Conservation (phyloP, 495 filamentous ascomycete species). For the Chaetomium cochliodes region DNA sequence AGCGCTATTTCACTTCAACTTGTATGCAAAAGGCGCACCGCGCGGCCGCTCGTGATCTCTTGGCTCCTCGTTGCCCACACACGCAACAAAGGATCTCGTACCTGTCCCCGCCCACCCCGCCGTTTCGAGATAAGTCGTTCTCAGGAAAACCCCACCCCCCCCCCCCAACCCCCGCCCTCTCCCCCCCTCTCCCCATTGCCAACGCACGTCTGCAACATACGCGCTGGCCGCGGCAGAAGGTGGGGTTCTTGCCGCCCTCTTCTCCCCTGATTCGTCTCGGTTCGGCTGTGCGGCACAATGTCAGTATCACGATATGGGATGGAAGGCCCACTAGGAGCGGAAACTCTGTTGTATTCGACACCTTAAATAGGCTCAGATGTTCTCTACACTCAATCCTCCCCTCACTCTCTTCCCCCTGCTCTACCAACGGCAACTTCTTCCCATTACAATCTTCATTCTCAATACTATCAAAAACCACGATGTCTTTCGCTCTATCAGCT, state of each 20-base stretch:
- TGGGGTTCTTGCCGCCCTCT: slow-evolving; percentile 9
- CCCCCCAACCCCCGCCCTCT: slow-evolving; percentile 6
- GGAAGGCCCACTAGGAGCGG: slow-evolving; percentile 1
- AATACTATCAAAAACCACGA: not conserved
- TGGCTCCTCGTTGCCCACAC: too few species aligned
- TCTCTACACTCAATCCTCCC: not conserved
- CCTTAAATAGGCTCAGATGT: slow-evolving; percentile 12
- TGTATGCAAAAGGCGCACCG: not conserved
- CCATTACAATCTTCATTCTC: not conserved
- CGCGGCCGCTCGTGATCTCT: not conserved
- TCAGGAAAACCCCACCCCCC: not conserved
- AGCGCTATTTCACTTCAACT: not conserved
- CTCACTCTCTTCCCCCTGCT: not conserved
- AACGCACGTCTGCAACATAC: slow-evolving; percentile 5
- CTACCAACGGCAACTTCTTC: not conserved
- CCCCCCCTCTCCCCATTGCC: slow-evolving; percentile 20
- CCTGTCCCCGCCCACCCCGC: slow-evolving; percentile 9
- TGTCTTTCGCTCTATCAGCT: slow-evolving; percentile 48
- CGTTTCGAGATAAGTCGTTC: not conserved
- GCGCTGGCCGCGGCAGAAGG: not conserved
- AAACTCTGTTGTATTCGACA: not conserved
- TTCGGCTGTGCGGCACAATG: slow-evolving; percentile 14
- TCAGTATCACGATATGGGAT: not conserved
- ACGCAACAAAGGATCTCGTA: not conserved
- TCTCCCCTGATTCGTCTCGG: not conserved